A percentile compares a stretch with the other conserved stretches of the same genome.
phyloP scores from a whole-genome alignment of 306 rosid species.

The Vigna mungo region DNA sequence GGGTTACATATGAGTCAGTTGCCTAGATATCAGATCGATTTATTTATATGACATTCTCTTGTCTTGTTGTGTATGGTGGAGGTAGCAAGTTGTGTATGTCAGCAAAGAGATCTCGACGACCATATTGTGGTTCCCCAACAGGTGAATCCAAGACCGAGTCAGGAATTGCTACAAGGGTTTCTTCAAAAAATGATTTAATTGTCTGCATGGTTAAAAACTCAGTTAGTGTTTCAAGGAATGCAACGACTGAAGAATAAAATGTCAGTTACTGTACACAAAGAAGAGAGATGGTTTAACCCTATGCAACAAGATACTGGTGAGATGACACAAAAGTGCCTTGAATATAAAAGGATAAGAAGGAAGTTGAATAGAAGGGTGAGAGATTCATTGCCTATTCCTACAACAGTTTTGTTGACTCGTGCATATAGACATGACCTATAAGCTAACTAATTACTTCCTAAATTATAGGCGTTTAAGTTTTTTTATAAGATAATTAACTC shows the following conservation, averaged over 20 bases:
- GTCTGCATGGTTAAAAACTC: slow-evolving; percentile 63
- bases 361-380: no score
- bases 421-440: not conserved
- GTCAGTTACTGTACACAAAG: slow-evolving; percentile 17
- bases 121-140: slow-evolving; percentile 51
- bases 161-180: slow-evolving; percentile 84
- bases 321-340: not conserved
- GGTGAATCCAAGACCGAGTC: slow-evolving; percentile 82
- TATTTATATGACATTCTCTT: slow-evolving; percentile 40
- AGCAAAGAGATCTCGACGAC: slow-evolving; percentile 70
- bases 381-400: slow-evolving; percentile 3
- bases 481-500: not conserved
- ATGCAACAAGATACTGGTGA: slow-evolving; percentile 28
- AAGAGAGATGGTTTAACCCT: slow-evolving; percentile 4
- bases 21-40: slow-evolving; percentile 1
- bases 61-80: slow-evolving; percentile 63
- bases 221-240: slow-evolving; percentile 41
- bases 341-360: slow-evolving; percentile 5
- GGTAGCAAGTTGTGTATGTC: slow-evolving; percentile 64
- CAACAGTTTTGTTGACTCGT: not conserved
- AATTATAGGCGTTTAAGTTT: not conserved
- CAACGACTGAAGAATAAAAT: slow-evolving; percentile 26
- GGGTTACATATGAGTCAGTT: slow-evolving; percentile 25
- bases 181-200: slow-evolving; percentile 82
- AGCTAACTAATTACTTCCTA: slow-evolving; percentile 23